Conservation (phyloP, 306 rosid genomes). For the Inga oerstediana region DNA sequence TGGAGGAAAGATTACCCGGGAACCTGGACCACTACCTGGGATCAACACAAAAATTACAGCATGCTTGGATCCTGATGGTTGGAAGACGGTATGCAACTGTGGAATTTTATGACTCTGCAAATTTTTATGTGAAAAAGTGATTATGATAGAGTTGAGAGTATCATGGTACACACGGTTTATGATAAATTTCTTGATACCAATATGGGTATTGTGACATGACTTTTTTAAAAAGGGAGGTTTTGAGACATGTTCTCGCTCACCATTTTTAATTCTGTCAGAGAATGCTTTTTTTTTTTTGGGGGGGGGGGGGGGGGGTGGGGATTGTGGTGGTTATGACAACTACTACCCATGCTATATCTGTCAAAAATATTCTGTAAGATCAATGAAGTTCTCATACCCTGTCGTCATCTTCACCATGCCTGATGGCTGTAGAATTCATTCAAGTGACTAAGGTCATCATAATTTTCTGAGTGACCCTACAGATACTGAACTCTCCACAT, state of each 20-base stretch:
- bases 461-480: background rate
- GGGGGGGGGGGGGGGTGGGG: background rate
- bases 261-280: background rate
- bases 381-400: background rate
- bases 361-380: background rate
- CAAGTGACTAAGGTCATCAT: background rate
- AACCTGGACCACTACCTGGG: constrained; percentile 91
- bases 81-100: constrained; percentile 80
- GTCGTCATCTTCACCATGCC: background rate
- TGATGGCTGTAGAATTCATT: background rate
- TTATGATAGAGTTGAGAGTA: background rate
- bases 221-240: background rate
- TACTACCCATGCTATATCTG: background rate
- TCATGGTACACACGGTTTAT: background rate
- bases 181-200: background rate
- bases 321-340: background rate
- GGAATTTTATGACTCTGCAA: background rate
- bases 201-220: background rate
- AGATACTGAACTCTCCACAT: background rate
- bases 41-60: constrained; percentile 81
- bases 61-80: constrained; percentile 94
- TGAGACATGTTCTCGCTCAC: background rate
- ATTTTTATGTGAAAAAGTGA: background rate
- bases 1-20: constrained; percentile 85
- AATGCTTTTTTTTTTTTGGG: background rate